Evolutionary conservation across 495 filamentous ascomycete species (phyloP).

Genomic region (Talaromyces nanjingensis): DNA sequence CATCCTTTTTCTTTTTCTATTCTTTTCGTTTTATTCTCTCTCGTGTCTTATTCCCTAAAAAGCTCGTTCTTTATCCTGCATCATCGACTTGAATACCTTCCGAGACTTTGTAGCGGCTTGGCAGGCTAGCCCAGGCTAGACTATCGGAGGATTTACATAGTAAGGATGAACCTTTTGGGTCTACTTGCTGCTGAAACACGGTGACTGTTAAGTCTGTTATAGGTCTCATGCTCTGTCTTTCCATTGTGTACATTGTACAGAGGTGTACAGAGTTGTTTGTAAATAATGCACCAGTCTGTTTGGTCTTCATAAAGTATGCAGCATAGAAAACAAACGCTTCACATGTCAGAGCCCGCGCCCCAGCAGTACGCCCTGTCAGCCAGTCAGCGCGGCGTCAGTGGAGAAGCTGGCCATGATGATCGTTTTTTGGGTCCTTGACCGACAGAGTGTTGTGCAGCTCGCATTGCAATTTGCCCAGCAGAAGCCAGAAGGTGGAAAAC

Average conservation of each 20-base stretch:
- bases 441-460: not conserved
- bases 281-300: not conserved
- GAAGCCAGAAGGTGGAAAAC: not conserved
- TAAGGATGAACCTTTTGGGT: not conserved
- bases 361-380: not conserved
- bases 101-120: not conserved
- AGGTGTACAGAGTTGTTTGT: not conserved
- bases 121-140: not conserved
- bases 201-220: not conserved
- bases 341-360: not conserved
- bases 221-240: not conserved
- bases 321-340: not conserved
- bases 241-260: not conserved
- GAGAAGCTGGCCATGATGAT: not conserved
- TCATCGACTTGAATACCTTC: not conserved
- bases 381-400: not conserved
- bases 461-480: too few relatives aligned
- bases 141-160: not conserved
- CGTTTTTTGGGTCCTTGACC: not conserved
- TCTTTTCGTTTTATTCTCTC: not conserved
- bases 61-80: not conserved
- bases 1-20: not conserved
- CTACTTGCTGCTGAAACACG: not conserved
- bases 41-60: not conserved
- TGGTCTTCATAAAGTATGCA: not conserved